These are phyloP conservation scores for Calonectria honghensis DNA, from an alignment of 2,329 filamentous ascomycete species.

Conservation along the genomic window DNA sequence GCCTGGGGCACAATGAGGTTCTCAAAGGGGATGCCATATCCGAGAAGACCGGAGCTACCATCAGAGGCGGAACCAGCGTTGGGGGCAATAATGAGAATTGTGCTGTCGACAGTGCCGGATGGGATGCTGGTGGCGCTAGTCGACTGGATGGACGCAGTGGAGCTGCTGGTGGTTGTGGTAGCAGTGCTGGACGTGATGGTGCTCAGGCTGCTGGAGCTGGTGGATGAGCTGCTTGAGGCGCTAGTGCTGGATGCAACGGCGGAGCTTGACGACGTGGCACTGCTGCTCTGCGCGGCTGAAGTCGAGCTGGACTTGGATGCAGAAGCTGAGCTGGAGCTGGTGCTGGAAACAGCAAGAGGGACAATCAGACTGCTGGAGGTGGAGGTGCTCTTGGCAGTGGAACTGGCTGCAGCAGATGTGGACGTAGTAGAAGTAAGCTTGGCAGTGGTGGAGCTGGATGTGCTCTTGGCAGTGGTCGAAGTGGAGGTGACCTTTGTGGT, in stretches of 20 bases:
- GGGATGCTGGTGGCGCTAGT: constrained; percentile 31
- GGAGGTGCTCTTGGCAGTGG: background rate
- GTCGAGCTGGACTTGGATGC: constrained; percentile 7
- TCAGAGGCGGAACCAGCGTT: constrained; percentile 27
- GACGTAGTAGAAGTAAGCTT: background rate
- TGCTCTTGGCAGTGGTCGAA: constrained; percentile 9
- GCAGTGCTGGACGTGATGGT: constrained; percentile 15
- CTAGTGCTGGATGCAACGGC: background rate
- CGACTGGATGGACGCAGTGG: background rate
- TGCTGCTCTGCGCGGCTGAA: background rate
- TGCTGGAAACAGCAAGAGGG: background rate
- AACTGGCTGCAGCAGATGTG: background rate
- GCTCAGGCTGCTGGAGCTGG: constrained; percentile 13
- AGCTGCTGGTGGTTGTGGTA: background rate
- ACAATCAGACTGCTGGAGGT: background rate
- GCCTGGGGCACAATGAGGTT: constrained; percentile 38
- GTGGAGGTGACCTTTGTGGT: constrained; percentile 15
- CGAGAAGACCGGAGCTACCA: constrained; percentile 38
- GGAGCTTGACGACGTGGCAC: background rate
- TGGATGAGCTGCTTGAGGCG: background rate
- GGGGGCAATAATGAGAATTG: constrained; percentile 35
- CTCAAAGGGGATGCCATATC: constrained; percentile 44
- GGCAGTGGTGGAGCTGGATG: constrained; percentile 1
- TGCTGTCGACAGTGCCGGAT: constrained; percentile 31
- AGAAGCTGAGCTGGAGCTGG: background rate